A percentile compares a stretch with the other conserved stretches of the same genome.
Evolutionary conservation across 2,329 filamentous ascomycete species (phyloP).

Genomic region (Rhexocercosporidium sp.): DNA sequence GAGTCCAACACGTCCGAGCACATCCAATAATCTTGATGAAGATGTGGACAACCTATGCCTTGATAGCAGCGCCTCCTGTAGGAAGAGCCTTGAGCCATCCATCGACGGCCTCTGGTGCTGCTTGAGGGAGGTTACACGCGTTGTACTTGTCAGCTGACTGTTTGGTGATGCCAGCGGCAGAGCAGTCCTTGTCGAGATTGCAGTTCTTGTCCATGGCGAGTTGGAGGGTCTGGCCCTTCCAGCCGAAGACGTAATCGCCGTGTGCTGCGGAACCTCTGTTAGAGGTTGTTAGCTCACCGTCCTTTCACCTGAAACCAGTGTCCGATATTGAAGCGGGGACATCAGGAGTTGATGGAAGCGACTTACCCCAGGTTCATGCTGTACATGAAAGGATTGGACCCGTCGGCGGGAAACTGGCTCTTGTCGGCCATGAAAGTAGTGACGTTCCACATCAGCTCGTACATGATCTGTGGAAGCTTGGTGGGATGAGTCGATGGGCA

Average conservation of each 20-base stretch:
- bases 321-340: too few relatives aligned
- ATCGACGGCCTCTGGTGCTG: constrained; percentile 55
- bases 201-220: constrained; percentile 70
- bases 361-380: constrained; percentile 37
- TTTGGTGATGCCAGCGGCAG: constrained; percentile 50
- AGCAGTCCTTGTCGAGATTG: constrained; percentile 75
- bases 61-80: constrained; percentile 11
- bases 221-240: constrained; percentile 72
- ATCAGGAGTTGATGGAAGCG: too few relatives aligned
- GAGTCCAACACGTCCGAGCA: neutral
- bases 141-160: constrained; percentile 53
- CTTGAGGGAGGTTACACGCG: constrained; percentile 52
- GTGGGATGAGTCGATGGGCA: constrained; percentile 73
- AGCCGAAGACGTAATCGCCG: constrained; percentile 79
- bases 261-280: constrained; percentile 72
- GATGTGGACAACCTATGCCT: constrained; percentile 1
- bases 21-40: neutral
- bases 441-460: constrained; percentile 83
- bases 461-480: constrained; percentile 77
- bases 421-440: constrained; percentile 59
- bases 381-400: constrained; percentile 65
- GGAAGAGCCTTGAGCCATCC: constrained; percentile 42
- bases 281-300: constrained; percentile 8
- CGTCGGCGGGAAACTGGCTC: constrained; percentile 73
- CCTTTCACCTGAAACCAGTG: too few relatives aligned